These are phyloP conservation scores for Wickerhamomyces ciferrii DNA, from an alignment of 805 yeast species.

Conservation along the genomic window DNA sequence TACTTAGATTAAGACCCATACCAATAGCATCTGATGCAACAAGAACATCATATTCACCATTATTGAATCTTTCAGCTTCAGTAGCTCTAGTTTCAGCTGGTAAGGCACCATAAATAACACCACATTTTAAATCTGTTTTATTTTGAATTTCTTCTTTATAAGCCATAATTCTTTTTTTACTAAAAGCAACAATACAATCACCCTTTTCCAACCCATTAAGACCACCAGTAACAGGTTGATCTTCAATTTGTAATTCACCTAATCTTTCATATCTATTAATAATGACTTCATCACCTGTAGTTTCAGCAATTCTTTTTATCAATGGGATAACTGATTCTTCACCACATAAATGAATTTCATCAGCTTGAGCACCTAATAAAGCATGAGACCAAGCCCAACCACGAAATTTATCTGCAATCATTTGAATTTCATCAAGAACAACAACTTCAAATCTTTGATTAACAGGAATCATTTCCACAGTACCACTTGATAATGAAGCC, in stretches of 20 bases:
- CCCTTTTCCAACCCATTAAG: constrained; percentile 50
- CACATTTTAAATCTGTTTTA: constrained; percentile 60
- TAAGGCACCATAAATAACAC: constrained; percentile 89
- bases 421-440: constrained; percentile 93
- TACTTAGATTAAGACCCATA: constrained; percentile 90
- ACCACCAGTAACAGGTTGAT: constrained; percentile 25
- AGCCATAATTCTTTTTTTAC: constrained; percentile 66
- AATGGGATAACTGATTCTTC: constrained; percentile 80
- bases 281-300: constrained; percentile 80
- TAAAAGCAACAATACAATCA: constrained; percentile 87
- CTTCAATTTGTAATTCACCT: constrained; percentile 61
- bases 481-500: constrained; percentile 80
- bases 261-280: constrained; percentile 69
- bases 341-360: constrained; percentile 89
- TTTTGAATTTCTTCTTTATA: constrained; percentile 66
- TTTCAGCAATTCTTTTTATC: constrained; percentile 47
- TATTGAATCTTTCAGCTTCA: constrained; percentile 77
- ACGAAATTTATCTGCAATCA: constrained; percentile 74
- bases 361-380: constrained; percentile 77
- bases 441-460: constrained; percentile 72
- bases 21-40: constrained; percentile 98
- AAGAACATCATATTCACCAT: constrained; percentile 73
- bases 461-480: constrained; percentile 89
- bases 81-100: constrained; percentile 92
- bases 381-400: constrained; percentile 97